Evolutionary conservation across 2,329 filamentous ascomycete species (phyloP).

Genomic region (Aspergillus neoniger): DNA sequence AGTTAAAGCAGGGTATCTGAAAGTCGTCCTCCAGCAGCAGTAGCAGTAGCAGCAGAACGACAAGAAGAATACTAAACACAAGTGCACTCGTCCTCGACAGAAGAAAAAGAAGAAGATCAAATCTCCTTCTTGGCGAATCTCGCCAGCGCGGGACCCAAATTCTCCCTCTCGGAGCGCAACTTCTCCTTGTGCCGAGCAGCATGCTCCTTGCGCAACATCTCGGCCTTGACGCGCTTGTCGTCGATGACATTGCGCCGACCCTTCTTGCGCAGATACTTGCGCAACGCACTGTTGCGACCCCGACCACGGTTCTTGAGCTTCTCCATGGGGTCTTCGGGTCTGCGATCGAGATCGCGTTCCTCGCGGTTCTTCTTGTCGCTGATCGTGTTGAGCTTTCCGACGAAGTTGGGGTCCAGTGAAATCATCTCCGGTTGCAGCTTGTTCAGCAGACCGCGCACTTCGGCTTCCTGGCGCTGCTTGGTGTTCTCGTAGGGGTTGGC

Average conservation of each 20-base stretch:
- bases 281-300: constrained; percentile 85
- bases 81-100: background rate
- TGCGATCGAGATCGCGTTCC: constrained; percentile 77
- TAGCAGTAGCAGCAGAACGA: background rate
- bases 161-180: constrained; percentile 66
- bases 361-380: constrained; percentile 74
- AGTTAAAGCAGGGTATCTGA: constrained; percentile 20
- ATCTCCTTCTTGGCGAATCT: constrained; percentile 74
- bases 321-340: constrained; percentile 60
- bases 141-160: constrained; percentile 81
- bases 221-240: constrained; percentile 84
- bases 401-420: constrained; percentile 84
- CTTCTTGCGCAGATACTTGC: constrained; percentile 89
- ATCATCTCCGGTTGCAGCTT: constrained; percentile 98
- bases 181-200: constrained; percentile 69
- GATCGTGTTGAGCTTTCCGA: constrained; percentile 82
- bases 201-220: constrained; percentile 73
- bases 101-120: constrained; percentile 9
- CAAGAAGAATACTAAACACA: constrained; percentile 1
- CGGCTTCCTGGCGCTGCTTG: constrained; percentile 88
- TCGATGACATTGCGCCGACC: constrained; percentile 92
- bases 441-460: constrained; percentile 87
- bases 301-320: constrained; percentile 73
- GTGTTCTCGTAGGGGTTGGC: constrained; percentile 91
- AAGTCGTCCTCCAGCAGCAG: background rate